Conservation (phyloP, 2,329 filamentous ascomycete genomes). For the Teratosphaeria pseudoeucalypti region DNA sequence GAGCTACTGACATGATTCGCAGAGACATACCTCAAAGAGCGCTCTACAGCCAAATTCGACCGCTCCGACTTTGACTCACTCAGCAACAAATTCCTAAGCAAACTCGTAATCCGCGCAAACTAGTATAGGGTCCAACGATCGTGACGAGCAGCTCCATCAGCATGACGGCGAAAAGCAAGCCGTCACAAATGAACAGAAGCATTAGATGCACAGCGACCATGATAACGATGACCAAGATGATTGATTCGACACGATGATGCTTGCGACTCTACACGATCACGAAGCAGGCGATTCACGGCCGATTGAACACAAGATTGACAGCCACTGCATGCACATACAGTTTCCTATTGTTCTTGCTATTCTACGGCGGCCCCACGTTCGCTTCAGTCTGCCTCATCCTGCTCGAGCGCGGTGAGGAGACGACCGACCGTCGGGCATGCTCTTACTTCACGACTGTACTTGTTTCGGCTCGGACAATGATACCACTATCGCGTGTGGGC, state of each 20-base stretch:
- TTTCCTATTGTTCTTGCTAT: not conserved
- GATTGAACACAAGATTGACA: not conserved
- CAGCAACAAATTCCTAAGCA: constrained; percentile 94
- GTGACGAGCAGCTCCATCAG: constrained; percentile 1
- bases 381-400: not conserved
- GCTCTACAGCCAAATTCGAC: constrained; percentile 68
- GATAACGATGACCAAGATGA: not conserved
- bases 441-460: not conserved
- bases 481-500: not conserved
- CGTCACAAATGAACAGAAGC: not conserved
- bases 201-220: not conserved
- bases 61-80: constrained; percentile 86
- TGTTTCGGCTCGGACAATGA: not conserved
- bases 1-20: constrained; percentile 14
- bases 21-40: constrained; percentile 80
- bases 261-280: not conserved
- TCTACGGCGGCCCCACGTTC: not conserved
- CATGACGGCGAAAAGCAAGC: not conserved
- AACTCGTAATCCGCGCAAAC: constrained; percentile 91
- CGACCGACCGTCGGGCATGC: not conserved
- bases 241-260: not conserved
- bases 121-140: constrained; percentile 27
- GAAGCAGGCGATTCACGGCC: not conserved
- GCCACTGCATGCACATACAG: not conserved
- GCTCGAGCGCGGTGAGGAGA: not conserved